Base-by-base conservation (phyloP, 257 asterid species). In the Penstemon newberryi region DNA sequence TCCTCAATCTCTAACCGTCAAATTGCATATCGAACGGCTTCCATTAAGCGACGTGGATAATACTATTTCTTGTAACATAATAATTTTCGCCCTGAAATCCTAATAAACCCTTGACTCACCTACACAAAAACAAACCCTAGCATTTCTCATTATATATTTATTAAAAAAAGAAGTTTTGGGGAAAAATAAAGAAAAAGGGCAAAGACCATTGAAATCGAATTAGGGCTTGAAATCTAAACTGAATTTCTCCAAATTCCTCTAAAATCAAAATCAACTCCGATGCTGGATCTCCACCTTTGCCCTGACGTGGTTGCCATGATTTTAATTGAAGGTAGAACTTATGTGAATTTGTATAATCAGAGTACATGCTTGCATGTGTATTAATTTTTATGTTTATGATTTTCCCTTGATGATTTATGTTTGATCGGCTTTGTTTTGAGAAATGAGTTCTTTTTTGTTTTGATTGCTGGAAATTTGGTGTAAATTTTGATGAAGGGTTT, bases 171-270 rank as follows among this genome's bases (percentile, higher is more conserved):
- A 69, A 59, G 38, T 66, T 68, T 69, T 57, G 5, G 49, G 62
- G 44, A 57, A 70, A 13, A 38, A 75, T 68, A 69, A 67, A 67
- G 10, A 56, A 54, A 59, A 33, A 64, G 45, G 42, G 56, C 44
- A 63, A 51, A 53, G 59, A 60, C 33, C 51, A 54, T 18, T 52
- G 33, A 25, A 40, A 18, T 42, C 85, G 82, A 79, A 75, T 84
- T 85, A 81, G 96, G 95, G 95, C 84, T 89, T 82, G 84, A 75
- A 82, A 87, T 81, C 82, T 70, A 65, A 79, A 68, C 74, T 64
- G 66, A 65, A 56, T 44, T 73, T 72, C 56, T 57, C 67, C 61
- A 70, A 62, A 74, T 78, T 79, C 46, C 71, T 18, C 74, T 56
- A 70, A 66, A 82, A 75, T 85, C 75, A 53, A 63, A 75, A 72